Conservation (phyloP, 225 moss, liverwort and hornwort genomes). For the Straminergon stramineum region DNA sequence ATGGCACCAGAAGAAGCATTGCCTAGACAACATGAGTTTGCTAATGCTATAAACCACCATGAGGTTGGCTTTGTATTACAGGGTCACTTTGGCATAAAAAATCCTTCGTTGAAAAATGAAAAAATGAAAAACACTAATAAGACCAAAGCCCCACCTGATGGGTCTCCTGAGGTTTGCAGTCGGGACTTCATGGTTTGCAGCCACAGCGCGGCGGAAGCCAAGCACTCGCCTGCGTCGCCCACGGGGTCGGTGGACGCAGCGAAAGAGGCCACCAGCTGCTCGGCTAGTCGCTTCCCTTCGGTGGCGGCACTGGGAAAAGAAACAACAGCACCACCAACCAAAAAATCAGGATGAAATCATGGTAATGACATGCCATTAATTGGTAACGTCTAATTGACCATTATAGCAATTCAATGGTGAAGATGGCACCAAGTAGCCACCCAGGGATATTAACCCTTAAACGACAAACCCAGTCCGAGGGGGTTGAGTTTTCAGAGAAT, state of each 20-base stretch:
- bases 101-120: too few relatives aligned
- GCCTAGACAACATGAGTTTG: background rate
- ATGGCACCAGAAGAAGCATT: background rate
- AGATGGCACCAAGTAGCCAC: background rate
- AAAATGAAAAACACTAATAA: background rate
- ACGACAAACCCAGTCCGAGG: background rate
- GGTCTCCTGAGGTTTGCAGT: slow-evolving; percentile 70
- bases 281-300: slow-evolving; percentile 92
- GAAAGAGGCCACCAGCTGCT: slow-evolving; percentile 96
- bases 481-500: background rate
- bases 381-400: background rate
- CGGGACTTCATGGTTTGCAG: slow-evolving; percentile 95
- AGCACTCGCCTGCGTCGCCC: slow-evolving; percentile 93
- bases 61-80: background rate
- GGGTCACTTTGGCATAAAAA: background rate
- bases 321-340: background rate
- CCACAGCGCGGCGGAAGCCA: slow-evolving; percentile 98
- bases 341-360: background rate
- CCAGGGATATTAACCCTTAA: background rate
- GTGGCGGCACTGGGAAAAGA: slow-evolving; percentile 68
- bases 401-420: background rate
- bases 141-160: slow-evolving; percentile 15
- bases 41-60: background rate
- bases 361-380: background rate
- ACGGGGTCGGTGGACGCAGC: slow-evolving; percentile 96